These are phyloP conservation scores for Chrysanthemum seticuspe DNA, from an alignment of 129 eudicot genomes.

Conservation along the genomic window DNA sequence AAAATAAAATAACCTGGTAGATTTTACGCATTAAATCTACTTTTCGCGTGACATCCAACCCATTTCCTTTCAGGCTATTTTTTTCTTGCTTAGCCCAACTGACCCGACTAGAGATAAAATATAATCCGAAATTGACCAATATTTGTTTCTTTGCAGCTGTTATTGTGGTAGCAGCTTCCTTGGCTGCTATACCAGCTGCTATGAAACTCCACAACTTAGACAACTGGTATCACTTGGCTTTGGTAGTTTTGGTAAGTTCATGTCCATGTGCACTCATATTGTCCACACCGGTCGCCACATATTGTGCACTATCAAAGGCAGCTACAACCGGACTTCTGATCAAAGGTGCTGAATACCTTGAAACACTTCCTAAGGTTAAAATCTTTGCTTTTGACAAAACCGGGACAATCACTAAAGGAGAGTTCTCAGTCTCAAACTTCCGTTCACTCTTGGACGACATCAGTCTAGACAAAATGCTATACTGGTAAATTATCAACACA, in stretches of 20 bases:
- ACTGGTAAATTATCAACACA: constrained; percentile 45
- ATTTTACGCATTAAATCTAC: neutral
- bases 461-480: constrained; percentile 42
- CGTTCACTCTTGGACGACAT: constrained; percentile 43
- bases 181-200: constrained; percentile 66
- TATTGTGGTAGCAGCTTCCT: constrained; percentile 51
- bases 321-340: constrained; percentile 78
- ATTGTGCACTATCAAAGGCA: constrained; percentile 82
- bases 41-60: neutral
- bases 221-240: constrained; percentile 79
- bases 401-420: constrained; percentile 91
- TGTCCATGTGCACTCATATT: constrained; percentile 98
- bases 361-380: constrained; percentile 66
- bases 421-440: constrained; percentile 63
- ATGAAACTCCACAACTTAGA: constrained; percentile 43
- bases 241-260: constrained; percentile 88
- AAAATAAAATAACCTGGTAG: too few species aligned
- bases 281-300: constrained; percentile 93
- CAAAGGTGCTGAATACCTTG: constrained; percentile 91
- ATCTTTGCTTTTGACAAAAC: constrained; percentile 90
- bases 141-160: constrained; percentile 46
- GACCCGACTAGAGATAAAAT: too few species aligned
- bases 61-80: neutral
- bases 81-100: too few species aligned
- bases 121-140: neutral